Base-by-base conservation (phyloP, 2,329 filamentous ascomycete species). In the Colletotrichum echinochloae region DNA sequence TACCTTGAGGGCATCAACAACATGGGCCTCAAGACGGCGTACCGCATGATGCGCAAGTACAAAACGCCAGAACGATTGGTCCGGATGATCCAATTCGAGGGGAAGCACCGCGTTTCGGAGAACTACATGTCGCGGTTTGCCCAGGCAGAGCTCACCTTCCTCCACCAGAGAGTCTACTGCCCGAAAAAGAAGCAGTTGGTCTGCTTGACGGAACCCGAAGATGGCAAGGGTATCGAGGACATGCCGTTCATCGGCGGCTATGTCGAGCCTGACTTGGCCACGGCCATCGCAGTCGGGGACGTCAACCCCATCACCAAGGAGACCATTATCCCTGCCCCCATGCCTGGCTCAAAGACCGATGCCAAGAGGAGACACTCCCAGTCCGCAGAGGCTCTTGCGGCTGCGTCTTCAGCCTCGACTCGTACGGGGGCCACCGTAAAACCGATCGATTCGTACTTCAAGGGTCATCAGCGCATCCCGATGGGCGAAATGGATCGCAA, bases 151-250 rank as follows among this genome's bases (percentile, higher is more conserved):
- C 84, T 93, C 74, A 98, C 96, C 0, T 99, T 99, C 77, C 83
- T 98, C 23, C 93, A 98, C 77, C 96, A 98, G 82, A 93, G 96
- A 81, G 95, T 98, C 3, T 99, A 93, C 79, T 98, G 95, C 78
- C 94, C 95, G 0, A 83, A 86, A 46, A 86, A 87, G 51, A 86
- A 91, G 68, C 83, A 89, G 72, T 81, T 98, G 54, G 92, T 97
- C 49, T 90, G 94, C 71, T 85, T 97, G 69, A 96, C 90, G 1
- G 85, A 89, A 18, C 87, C 91, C 0, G 88, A 89, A 0, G 82
- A 87, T 7, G 88, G 88, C 5, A 79, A 94, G 28, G 88, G 90
- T 30, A 83, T 91, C 0, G 88, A 90, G 12, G 88, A 92, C 51
- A 91, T 97, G 86, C 88, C 92, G 1, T 98, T 92, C 76, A 94